Conservation (phyloP, 2,329 filamentous ascomycete genomes). For the Phialophora verrucosa region DNA sequence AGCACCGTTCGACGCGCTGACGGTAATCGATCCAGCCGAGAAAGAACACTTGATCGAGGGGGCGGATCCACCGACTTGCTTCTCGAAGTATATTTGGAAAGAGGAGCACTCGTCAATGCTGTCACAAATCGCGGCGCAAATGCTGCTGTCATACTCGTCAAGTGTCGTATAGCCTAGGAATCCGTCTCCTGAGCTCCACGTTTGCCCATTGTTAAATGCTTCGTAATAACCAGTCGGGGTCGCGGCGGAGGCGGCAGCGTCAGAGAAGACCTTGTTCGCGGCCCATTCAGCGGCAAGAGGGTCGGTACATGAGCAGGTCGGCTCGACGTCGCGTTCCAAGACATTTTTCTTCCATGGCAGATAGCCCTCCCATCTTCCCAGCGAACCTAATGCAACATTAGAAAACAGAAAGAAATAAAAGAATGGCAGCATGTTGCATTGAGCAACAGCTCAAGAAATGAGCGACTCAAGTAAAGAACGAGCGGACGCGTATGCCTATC, state of each 20-base stretch:
- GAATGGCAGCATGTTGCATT: conserved; percentile 37
- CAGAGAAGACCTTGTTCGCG: conserved; percentile 23
- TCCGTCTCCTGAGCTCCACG: conserved; percentile 32
- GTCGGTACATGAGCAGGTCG: conserved; percentile 31
- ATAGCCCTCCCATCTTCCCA: conserved; percentile 20
- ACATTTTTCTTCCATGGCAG: conserved; percentile 23
- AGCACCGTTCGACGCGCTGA: conserved; percentile 10
- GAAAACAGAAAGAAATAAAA: conserved; percentile 32
- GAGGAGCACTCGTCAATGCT: conserved; percentile 31
- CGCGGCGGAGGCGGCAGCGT: conserved; percentile 24
- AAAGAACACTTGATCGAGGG: conserved; percentile 32
- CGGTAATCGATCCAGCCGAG: conserved; percentile 29
- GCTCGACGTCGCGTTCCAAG: conserved; percentile 23
- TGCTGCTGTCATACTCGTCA: conserved; percentile 32
- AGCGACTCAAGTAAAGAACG: conserved; percentile 28
- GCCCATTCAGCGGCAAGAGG: conserved; percentile 24
- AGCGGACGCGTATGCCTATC: conserved; percentile 31
- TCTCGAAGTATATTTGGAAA: conserved; percentile 37
- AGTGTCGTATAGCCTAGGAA: conserved; percentile 32
- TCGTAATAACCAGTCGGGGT: conserved; percentile 32
- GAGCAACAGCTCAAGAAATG: conserved; percentile 34
- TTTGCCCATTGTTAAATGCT: conserved; percentile 27
- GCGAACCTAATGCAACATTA: conserved; percentile 30
- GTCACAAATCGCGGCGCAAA: conserved; percentile 33
- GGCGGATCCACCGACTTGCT: conserved; percentile 15